These are phyloP conservation scores for Paramyrothecium roridum DNA, from an alignment of 2,329 filamentous ascomycete species.

Conservation along the genomic window DNA sequence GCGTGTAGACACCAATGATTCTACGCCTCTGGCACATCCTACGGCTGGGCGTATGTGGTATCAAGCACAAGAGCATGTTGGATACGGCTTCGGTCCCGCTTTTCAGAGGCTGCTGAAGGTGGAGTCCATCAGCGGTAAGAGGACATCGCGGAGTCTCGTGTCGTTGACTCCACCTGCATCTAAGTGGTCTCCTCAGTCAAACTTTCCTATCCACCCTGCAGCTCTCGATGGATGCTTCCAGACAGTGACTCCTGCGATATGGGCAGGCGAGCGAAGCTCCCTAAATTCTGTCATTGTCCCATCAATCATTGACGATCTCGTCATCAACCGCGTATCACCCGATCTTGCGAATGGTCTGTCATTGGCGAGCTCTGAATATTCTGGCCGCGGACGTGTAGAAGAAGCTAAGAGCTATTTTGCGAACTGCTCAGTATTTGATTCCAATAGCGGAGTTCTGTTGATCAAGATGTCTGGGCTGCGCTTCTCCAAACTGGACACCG, in stretches of 20 bases:
- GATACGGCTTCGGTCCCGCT: neutral
- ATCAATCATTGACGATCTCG: neutral
- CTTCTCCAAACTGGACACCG: conserved; percentile 14
- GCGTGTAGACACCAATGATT: neutral
- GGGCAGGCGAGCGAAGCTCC: neutral
- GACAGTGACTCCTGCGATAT: neutral
- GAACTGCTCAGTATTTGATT: too few species aligned
- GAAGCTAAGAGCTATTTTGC: too few species aligned
- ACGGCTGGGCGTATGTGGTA: too few species aligned
- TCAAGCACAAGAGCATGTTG: too few species aligned
- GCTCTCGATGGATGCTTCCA: neutral
- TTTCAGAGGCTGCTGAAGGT: neutral
- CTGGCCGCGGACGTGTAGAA: conserved; percentile 2
- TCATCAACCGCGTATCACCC: neutral
- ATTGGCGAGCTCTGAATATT: neutral
- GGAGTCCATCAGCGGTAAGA: neutral
- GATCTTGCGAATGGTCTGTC: neutral
- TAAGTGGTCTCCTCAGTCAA: neutral
- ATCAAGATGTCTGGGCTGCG: conserved; percentile 15
- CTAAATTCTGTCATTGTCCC: neutral
- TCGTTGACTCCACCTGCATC: neutral
- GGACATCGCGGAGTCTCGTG: neutral
- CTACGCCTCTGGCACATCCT: neutral
- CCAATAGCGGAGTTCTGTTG: conserved; percentile 2
- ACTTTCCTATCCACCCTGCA: neutral